A percentile compares a stretch with the other conserved stretches of the same genome.
These are phyloP conservation scores for Komagataella ulmi DNA, from an alignment of 805 yeast genomes.

Conservation along the genomic window DNA sequence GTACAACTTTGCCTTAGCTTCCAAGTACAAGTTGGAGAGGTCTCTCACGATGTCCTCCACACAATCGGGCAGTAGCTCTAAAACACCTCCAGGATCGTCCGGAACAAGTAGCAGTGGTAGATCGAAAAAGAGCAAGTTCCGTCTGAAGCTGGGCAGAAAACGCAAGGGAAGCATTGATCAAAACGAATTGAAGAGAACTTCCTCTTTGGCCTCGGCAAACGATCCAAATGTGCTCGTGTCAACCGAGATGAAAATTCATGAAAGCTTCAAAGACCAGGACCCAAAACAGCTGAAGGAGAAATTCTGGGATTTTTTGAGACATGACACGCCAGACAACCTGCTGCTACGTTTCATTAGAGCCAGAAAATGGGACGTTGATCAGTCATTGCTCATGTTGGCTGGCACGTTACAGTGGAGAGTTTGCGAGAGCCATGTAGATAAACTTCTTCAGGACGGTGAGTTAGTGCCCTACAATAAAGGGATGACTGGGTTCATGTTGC, in stretches of 20 bases:
- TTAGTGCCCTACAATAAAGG: slow-evolving; percentile 33
- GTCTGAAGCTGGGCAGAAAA: neutral
- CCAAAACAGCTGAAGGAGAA: slow-evolving; percentile 35
- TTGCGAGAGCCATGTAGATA: slow-evolving; percentile 45
- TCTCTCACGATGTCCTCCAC: slow-evolving; percentile 5
- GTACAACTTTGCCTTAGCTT: slow-evolving; percentile 15
- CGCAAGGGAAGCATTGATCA: neutral
- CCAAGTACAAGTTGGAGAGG: neutral
- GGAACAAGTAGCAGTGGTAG: neutral
- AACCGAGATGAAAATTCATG: slow-evolving; percentile 27
- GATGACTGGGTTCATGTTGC: slow-evolving; percentile 33
- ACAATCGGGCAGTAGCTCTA: neutral
- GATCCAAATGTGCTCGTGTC: slow-evolving; percentile 15
- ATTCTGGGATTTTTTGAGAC: slow-evolving; percentile 50
- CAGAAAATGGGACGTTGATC: slow-evolving; percentile 69
- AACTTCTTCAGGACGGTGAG: slow-evolving; percentile 62
- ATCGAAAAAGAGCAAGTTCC: slow-evolving; percentile 5
- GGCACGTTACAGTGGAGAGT: slow-evolving; percentile 67
- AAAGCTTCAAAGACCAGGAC: slow-evolving; percentile 35
- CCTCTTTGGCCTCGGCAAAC: slow-evolving; percentile 10
- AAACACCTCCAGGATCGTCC: neutral
- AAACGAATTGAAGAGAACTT: slow-evolving; percentile 5
- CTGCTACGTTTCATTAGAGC: slow-evolving; percentile 72
- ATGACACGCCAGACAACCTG: slow-evolving; percentile 73
- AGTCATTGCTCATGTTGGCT: slow-evolving; percentile 59